Evolutionary conservation across 176 grass and related monocot species (phyloP), one percentile per base, ranked within the genome.

Genomic region (Triticum aestivum): DNA sequence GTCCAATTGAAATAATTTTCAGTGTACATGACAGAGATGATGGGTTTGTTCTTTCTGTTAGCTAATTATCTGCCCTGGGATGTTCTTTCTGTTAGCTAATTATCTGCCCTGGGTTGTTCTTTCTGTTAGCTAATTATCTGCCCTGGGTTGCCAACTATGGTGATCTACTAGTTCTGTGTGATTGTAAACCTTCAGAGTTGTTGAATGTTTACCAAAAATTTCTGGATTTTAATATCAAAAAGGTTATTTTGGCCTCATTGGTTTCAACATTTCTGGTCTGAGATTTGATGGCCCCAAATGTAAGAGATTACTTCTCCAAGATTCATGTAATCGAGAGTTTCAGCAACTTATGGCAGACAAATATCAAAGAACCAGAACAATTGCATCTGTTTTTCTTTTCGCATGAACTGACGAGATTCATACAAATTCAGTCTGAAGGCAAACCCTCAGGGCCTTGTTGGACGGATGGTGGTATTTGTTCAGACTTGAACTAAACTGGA

Each of bases 1-100:
- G 47, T 58, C 7, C 42, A 65, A 8, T 58, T 83, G 74, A 74
- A 74, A 87, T 79, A 90, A 59, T 73, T 77, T 82, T 70, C 52
- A 8, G 42, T 58, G 13, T 79, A 13, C 37, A 69, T 86, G 45
- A 15, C n/a, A 69, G 65, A 75, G 21, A 58, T 59, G 73, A 21
- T 21, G 18, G 59, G 33, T 56, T 90, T 83, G 24, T 42, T 58
- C 17, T 54, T 68, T 61, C 1, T 69, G 64, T 65, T 69, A 37
- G 35, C 41, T 77, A 54, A 85, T 65, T 52, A 41, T 61, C 15
- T 84, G 56, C 15, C 9, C 37, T 63, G 32, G 32, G 32, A 4
- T 33, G 30, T 42, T 58, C 15, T 52, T 68, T 61, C 1, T 68
- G 64, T 65, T 69, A 37, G 35, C 61, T 77, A 54, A 85, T 65